Percentiles rank a stretch among this genome's conserved stretches.
These are phyloP conservation scores for Tetracladium setigerum DNA, from an alignment of 495 filamentous ascomycete species.

Conservation along the genomic window DNA sequence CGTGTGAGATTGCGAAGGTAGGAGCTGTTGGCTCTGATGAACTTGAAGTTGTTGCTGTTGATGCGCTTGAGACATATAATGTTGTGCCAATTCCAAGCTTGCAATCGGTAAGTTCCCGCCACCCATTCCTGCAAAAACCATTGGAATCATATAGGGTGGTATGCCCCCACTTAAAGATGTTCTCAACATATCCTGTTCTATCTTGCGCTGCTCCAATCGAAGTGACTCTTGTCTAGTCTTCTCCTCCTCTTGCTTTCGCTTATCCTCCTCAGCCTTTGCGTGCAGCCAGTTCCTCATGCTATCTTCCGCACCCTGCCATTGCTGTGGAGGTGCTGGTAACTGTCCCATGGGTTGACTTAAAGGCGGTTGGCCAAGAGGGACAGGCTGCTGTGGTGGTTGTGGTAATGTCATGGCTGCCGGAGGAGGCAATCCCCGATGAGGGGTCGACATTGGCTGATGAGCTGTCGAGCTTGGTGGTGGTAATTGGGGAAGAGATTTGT, in stretches of 20 bases:
- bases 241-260: conserved; percentile 79
- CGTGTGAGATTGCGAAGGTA: conserved; percentile 38
- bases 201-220: conserved; percentile 70
- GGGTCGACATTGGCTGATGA: conserved; percentile 55
- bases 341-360: conserved; percentile 35
- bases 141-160: conserved; percentile 77
- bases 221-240: conserved; percentile 74
- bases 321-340: conserved; percentile 61
- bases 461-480: conserved; percentile 8
- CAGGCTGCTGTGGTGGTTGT: conserved; percentile 30
- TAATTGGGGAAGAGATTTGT: conserved; percentile 18
- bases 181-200: conserved; percentile 77
- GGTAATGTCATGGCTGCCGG: conserved; percentile 64
- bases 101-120: conserved; percentile 53
- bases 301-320: conserved; percentile 71
- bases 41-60: conserved; percentile 44
- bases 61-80: conserved; percentile 48
- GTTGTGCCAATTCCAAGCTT: conserved; percentile 66
- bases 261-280: conserved; percentile 81
- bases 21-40: conserved; percentile 40
- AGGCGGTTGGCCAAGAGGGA: conserved; percentile 27
- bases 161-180: conserved; percentile 76
- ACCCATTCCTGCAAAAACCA: conserved; percentile 82
- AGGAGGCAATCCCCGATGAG: conserved; percentile 68
- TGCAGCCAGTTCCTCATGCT: conserved; percentile 74